Evolutionary conservation across 169 alveolate genomes (phyloP).

Genomic region (Cryptosporidium andersoni): DNA sequence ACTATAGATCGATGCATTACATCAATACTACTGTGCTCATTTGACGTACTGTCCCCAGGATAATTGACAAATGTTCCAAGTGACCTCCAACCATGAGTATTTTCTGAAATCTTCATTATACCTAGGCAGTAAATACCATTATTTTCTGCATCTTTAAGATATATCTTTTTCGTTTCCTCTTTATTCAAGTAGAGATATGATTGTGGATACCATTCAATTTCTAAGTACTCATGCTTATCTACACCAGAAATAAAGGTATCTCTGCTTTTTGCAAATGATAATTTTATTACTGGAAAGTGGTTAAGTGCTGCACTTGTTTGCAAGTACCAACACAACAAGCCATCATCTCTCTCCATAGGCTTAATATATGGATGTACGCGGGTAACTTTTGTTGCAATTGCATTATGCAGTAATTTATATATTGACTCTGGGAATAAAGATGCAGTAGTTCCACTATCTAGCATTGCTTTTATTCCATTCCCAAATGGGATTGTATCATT

Average conservation of each 20-base stretch:
- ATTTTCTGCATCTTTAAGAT: neutral
- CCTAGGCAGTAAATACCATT: conserved; percentile 40
- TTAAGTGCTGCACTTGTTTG: neutral
- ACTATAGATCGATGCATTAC: neutral
- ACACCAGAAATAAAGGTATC: neutral
- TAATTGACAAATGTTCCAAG: neutral
- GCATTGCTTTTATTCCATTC: conserved; percentile 12
- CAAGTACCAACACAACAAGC: conserved; percentile 43
- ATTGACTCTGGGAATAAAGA: conserved; percentile 36
- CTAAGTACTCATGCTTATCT: neutral
- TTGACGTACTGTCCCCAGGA: no score
- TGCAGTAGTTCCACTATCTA: conserved; percentile 64
- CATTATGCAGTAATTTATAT: neutral
- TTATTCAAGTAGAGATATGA: conserved; percentile 49
- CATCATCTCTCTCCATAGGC: conserved; percentile 28
- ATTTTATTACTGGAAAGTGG: conserved; percentile 14
- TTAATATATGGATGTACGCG: conserved; percentile 32
- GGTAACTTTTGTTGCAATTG: neutral
- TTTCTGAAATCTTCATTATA: conserved; percentile 11
- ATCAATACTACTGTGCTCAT: neutral
- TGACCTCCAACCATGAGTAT: neutral
- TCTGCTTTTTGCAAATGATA: neutral
- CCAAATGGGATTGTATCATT: neutral
- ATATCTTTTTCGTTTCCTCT: neutral
- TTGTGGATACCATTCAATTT: conserved; percentile 28